Base-by-base conservation (phyloP, 2,329 filamentous ascomycete genomes). In the Xylaria hypoxylon region DNA sequence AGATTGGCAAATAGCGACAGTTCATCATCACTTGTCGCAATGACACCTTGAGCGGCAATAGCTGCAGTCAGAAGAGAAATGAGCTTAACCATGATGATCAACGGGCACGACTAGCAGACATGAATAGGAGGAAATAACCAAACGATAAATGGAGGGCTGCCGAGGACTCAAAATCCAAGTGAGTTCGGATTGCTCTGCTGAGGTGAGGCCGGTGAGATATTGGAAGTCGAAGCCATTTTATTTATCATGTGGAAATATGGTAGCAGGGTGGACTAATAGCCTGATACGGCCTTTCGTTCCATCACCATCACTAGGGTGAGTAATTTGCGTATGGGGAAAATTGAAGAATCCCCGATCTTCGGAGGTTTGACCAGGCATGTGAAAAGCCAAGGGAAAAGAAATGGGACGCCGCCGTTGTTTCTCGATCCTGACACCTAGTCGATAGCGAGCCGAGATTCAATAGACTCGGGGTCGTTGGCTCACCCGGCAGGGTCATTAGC, bases 311-410 rank as follows among this genome's bases (percentile, higher is more conserved):
- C 15, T 3, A 26, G 24, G 7, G 45, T 38, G 19, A 35, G 3
- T 26, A 26, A 19, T 48, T 47, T 48, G 50, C 15, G 38, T 26
- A 28, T 22, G 38, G 40, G 15, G 15, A 19, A 1, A 35, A 35
- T 38, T n/a, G 24, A 59, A 45, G 28, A 11, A 5, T 31, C 11
- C 22, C 59, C 59, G 59, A 40, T 47, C 19, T 26, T 64, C 35
- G 55, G 53, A 58, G 45, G 60, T 17, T 44, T 44, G 8, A 45
- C 28, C 35, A 26, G 5, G 13, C n/a, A 35, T 19, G 33, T 33
- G 24, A 42, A 52, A 26, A 8, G 5, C 45, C 2, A 11, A 15
- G n/a, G 19, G 4, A 22, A 7, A 5, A 26, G 28, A 45, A n/a
- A 63, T 3, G 38, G 11, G 33, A 35, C n/a, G 7, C 11, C 38